A percentile compares a stretch with the other conserved stretches of the same genome.
Evolutionary conservation across 495 filamentous ascomycete species (phyloP).

Genomic region (Pyrenula massariospora): DNA sequence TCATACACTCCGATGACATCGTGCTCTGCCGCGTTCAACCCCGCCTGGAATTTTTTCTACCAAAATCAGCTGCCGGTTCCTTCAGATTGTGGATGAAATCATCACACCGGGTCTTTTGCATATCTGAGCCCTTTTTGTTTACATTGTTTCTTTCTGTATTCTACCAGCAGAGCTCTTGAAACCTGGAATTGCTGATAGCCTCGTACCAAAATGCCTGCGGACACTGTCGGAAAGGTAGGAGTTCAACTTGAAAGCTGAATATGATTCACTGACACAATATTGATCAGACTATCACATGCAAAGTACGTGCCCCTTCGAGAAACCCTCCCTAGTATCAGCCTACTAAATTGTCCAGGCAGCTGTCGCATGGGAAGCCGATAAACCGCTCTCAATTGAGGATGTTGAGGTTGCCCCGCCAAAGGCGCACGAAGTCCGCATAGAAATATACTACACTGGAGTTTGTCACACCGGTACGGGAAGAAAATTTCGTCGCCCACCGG

Average conservation of each 20-base stretch:
- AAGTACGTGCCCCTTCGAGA: slow-evolving; percentile 30
- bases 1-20: not conserved
- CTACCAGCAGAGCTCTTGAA: too few species aligned
- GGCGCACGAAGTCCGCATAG: slow-evolving; percentile 90
- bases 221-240: slow-evolving; percentile 47
- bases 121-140: not conserved
- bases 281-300: slow-evolving; percentile 62
- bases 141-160: not conserved
- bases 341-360: slow-evolving; percentile 52
- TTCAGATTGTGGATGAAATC: too few species aligned
- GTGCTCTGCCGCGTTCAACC: not conserved
- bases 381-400: slow-evolving; percentile 79
- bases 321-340: not conserved
- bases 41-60: not conserved
- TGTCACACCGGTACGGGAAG: slow-evolving; percentile 88
- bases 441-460: slow-evolving; percentile 94
- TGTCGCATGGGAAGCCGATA: slow-evolving; percentile 89
- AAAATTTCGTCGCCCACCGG: slow-evolving; percentile 6
- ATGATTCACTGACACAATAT: slow-evolving; percentile 8
- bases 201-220: slow-evolving; percentile 13
- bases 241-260: not conserved
- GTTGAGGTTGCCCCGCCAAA: slow-evolving; percentile 86
- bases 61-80: too few species aligned
- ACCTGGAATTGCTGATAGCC: too few species aligned
- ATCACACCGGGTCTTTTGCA: not conserved